Evolutionary conservation across 1,284 basidiomycete genomes (phyloP).

Genomic region (Peniophora sp.): DNA sequence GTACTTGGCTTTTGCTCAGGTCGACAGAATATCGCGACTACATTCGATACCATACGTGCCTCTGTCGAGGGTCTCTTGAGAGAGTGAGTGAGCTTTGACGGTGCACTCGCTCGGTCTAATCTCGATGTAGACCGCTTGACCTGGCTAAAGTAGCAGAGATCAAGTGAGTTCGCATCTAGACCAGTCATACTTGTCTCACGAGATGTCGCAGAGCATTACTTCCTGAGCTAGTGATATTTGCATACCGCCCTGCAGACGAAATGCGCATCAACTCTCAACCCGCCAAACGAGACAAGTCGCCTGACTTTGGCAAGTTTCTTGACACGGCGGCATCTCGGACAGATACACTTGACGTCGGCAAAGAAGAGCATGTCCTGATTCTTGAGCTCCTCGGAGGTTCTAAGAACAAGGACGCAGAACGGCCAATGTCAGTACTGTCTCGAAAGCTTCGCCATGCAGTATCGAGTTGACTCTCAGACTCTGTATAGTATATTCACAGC

Average conservation of each 20-base stretch:
- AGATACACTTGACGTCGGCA: slow-evolving; percentile 19
- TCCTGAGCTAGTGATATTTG: slow-evolving; percentile 76
- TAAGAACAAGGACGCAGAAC: too few species aligned
- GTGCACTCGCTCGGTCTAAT: slow-evolving; percentile 7
- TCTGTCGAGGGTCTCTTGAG: slow-evolving; percentile 77
- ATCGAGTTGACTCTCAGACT: too few species aligned
- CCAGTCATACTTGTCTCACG: background rate
- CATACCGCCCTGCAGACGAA: slow-evolving; percentile 68
- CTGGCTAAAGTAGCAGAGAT: slow-evolving; percentile 75
- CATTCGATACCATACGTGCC: slow-evolving; percentile 67
- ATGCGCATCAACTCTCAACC: slow-evolving; percentile 30
- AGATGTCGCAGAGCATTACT: slow-evolving; percentile 54
- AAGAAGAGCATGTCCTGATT: slow-evolving; percentile 59
- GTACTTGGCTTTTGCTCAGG: slow-evolving; percentile 85
- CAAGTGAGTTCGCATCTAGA: slow-evolving; percentile 45
- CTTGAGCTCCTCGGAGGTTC: slow-evolving; percentile 43
- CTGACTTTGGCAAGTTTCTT: slow-evolving; percentile 25
- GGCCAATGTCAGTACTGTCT: too few species aligned
- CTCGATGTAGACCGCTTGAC: slow-evolving; percentile 60
- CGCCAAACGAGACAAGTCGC: slow-evolving; percentile 17
- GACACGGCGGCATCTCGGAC: background rate
- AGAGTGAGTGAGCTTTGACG: slow-evolving; percentile 33
- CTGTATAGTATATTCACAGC: slow-evolving; percentile 21
- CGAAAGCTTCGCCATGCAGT: too few species aligned
- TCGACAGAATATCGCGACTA: slow-evolving; percentile 75